Evolutionary conservation across 1,284 basidiomycete genomes (phyloP), one percentile per base, ranked within the genome.

Genomic region (Erythrobasidium hasegawianum): DNA sequence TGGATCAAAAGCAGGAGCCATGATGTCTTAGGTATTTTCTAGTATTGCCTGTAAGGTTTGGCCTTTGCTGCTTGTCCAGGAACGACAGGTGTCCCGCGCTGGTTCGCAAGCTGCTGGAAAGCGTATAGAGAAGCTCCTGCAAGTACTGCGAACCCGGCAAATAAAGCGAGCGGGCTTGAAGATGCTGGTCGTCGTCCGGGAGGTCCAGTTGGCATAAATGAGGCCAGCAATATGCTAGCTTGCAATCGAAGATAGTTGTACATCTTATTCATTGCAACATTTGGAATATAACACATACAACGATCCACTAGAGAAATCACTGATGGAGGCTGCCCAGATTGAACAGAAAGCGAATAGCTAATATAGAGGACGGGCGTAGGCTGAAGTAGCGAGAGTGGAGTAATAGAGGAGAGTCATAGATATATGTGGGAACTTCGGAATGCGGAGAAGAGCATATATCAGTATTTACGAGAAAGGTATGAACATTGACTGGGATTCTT

Each of bases 1-100:
- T 49, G 81, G 77, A 76, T 91, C 85, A 75, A 97, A 97, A 11
- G 81, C 82, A 14, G 85, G 14, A 38, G 54, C 54, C 54, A 33
- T 56, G 38, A 18, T 33, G 27, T 33, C 24, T 16, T 13, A 7
- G 13, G 54, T n/a, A 26, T 38, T 18, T n/a, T 13, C 54, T 38
- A 68, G 38, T 64, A 68, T 49, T 68, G 67, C 41, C 67, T 57
- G 33, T 64, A 68, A 16, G 54, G 54, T 55, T 68, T 68, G 7
- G 20, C 20, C n/a, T 68, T 57, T 38, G 39, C 29, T 29, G 54
- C 50, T 33, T 68, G 66, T 29, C 62, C 62, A 41, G 55, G 62
- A 18, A 38, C 29, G 18, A 65, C 27, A 7, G 54, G 53, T 16
- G 56, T 58, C 7, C 55, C 57, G 18, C 72, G 56, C 16, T 66